Evolutionary conservation across 805 yeast genomes (phyloP).

Genomic region (Alloascoidea africana): DNA sequence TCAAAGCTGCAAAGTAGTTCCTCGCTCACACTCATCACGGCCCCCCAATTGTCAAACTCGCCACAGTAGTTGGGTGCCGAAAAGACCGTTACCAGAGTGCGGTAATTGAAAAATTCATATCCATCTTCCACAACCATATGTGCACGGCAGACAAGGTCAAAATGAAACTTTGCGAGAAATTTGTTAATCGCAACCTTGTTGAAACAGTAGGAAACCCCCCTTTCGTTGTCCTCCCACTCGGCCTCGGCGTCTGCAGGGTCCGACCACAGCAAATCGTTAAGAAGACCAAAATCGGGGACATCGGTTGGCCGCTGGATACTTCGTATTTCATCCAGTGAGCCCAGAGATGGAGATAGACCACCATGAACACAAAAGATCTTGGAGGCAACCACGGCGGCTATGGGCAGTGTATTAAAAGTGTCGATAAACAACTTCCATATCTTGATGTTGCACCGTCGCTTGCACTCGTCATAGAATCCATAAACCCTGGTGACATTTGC

Average conservation of each 20-base stretch:
- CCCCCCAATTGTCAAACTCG: constrained; percentile 97
- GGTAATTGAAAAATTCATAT: constrained; percentile 89
- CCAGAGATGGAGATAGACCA: constrained; percentile 92
- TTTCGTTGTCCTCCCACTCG: constrained; percentile 98
- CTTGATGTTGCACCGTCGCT: constrained; percentile 94
- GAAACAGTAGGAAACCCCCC: constrained; percentile 98
- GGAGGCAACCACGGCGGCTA: constrained; percentile 96
- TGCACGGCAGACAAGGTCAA: constrained; percentile 96
- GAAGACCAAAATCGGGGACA: constrained; percentile 93
- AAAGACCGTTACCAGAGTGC: constrained; percentile 90
- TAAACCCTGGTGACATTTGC: constrained; percentile 94
- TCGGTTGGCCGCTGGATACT: constrained; percentile 99
- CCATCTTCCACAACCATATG: constrained; percentile 99
- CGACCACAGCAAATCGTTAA: constrained; percentile 94
- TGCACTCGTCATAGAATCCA: constrained; percentile 93
- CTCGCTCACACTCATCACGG: constrained; percentile 93
- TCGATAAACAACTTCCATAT: constrained; percentile 98
- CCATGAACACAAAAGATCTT: constrained; percentile 99
- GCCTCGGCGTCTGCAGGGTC: constrained; percentile 97
- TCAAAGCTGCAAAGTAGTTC: constrained; percentile 89
- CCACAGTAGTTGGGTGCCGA: constrained; percentile 99
- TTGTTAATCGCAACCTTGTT: constrained; percentile 98
- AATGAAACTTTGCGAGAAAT: constrained; percentile 91
- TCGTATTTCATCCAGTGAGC: constrained; percentile 97
- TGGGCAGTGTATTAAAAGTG: constrained; percentile 95